These are phyloP conservation scores for Fusarium xylarioides DNA, from an alignment of 2,329 filamentous ascomycete species.

Conservation along the genomic window DNA sequence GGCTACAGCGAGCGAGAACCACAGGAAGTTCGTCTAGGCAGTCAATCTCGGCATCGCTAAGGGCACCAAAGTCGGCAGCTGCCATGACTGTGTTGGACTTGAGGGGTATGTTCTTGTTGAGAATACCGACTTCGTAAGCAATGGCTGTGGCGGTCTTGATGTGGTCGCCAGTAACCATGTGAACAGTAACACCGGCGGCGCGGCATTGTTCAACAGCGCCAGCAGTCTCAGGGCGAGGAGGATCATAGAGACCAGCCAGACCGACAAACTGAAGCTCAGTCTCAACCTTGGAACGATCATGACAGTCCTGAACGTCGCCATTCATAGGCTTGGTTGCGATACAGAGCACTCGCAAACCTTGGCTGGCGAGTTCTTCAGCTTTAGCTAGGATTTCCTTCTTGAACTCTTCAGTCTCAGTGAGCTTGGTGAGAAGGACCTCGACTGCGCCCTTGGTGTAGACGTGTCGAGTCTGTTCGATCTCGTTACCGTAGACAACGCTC, in stretches of 20 bases:
- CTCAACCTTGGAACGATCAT: slow-evolving; percentile 65
- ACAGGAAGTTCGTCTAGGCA: slow-evolving; percentile 67
- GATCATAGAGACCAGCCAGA: slow-evolving; percentile 76
- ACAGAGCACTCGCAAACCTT: slow-evolving; percentile 75
- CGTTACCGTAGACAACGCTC: slow-evolving; percentile 70
- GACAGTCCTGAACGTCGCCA: slow-evolving; percentile 46
- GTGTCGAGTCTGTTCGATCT: slow-evolving; percentile 47
- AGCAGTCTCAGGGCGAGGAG: slow-evolving; percentile 73
- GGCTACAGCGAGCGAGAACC: slow-evolving; percentile 75
- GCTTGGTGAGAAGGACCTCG: slow-evolving; percentile 64
- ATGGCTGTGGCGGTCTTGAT: slow-evolving; percentile 74
- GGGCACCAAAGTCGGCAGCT: slow-evolving; percentile 68
- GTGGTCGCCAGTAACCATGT: slow-evolving; percentile 77
- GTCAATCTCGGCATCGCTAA: slow-evolving; percentile 71
- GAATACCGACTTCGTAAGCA: slow-evolving; percentile 71
- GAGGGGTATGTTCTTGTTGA: slow-evolving; percentile 51
- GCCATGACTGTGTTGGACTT: slow-evolving; percentile 64
- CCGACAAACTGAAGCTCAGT: slow-evolving; percentile 70
- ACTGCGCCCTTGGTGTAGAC: slow-evolving; percentile 68
- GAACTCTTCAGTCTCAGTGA: slow-evolving; percentile 57
- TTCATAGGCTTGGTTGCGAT: slow-evolving; percentile 64
- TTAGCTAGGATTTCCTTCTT: slow-evolving; percentile 58
- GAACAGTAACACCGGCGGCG: slow-evolving; percentile 69
- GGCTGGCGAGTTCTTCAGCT: slow-evolving; percentile 65
- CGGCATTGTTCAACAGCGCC: slow-evolving; percentile 68